Percentiles rank a stretch among this genome's conserved stretches.
Evolutionary conservation across 352 stramenopile species (phyloP).

Genomic region (Phytophthora hybrid): DNA sequence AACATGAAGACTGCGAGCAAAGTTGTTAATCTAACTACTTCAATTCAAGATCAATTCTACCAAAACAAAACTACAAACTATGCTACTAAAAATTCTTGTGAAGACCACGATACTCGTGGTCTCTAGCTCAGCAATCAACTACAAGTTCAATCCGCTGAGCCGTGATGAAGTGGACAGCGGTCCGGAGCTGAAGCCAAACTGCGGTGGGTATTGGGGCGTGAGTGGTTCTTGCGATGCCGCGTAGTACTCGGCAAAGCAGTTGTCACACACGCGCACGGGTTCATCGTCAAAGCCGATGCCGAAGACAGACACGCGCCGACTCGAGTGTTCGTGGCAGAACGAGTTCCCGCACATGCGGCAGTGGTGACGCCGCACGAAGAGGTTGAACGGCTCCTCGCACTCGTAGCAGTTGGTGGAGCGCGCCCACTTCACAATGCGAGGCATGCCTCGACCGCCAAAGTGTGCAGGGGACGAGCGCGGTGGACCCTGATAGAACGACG

Average conservation of each 20-base stretch:
- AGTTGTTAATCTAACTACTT: constrained; percentile 3
- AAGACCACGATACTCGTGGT: constrained; percentile 8
- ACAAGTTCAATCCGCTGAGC: constrained; percentile 42
- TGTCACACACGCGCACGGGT: constrained; percentile 86
- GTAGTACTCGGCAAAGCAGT: constrained; percentile 86
- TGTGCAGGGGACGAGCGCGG: constrained; percentile 36
- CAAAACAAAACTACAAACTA: constrained; percentile 27
- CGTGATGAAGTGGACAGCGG: constrained; percentile 43
- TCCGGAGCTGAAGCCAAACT: constrained; percentile 40
- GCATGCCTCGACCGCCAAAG: constrained; percentile 46
- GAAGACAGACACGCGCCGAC: constrained; percentile 71
- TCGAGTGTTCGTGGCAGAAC: constrained; percentile 90
- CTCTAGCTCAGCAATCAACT: constrained; percentile 22
- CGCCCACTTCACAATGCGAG: constrained; percentile 84
- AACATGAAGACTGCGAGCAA: background rate
- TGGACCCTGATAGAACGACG: constrained; percentile 46
- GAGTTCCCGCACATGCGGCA: constrained; percentile 90
- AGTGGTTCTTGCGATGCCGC: constrained; percentile 44
- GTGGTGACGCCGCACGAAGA: constrained; percentile 87
- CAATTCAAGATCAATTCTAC: constrained; percentile 25
- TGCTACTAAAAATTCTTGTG: constrained; percentile 24
- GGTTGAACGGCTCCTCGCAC: constrained; percentile 83
- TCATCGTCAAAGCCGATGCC: constrained; percentile 87
- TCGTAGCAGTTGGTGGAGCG: constrained; percentile 86
- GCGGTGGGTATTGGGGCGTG: constrained; percentile 26